phyloP scores from a whole-genome alignment of 352 stramenopile genomes.

The Blastocystis sp. region DNA sequence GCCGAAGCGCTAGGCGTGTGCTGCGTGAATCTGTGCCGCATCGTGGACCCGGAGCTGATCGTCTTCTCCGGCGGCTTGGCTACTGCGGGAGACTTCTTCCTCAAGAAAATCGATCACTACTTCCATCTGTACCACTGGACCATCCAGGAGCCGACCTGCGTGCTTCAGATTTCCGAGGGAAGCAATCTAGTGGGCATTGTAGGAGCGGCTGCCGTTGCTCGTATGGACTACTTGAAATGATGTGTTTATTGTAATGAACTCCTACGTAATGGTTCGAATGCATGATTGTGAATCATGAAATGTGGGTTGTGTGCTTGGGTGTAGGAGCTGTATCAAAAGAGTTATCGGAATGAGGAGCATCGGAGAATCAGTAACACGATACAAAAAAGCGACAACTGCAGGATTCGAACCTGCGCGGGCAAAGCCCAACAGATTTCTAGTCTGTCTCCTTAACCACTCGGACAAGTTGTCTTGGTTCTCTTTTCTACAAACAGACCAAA shows the following conservation, averaged over 20 bases:
- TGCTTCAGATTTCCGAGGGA: not conserved
- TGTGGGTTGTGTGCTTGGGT: too few relatives aligned
- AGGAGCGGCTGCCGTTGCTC: slow-evolving; percentile 10
- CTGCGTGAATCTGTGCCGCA: slow-evolving; percentile 33
- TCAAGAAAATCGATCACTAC: slow-evolving; percentile 2
- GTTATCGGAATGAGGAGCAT: too few relatives aligned
- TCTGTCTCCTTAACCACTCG: too few relatives aligned
- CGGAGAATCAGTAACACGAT: not conserved
- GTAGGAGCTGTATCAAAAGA: too few relatives aligned
- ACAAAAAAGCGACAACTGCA: too few relatives aligned
- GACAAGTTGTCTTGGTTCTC: too few relatives aligned
- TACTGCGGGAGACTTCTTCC: not conserved
- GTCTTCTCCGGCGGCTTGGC: slow-evolving; percentile 36
- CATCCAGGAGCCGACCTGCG: slow-evolving; percentile 11
- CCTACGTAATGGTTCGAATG: too few relatives aligned
- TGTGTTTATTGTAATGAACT: not conserved
- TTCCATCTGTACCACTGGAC: slow-evolving; percentile 24
- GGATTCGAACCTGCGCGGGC: too few relatives aligned
- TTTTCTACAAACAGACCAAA: slow-evolving; percentile 1
- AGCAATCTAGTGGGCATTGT: not conserved
- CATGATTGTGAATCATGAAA: too few relatives aligned
- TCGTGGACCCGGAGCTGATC: slow-evolving; percentile 36
- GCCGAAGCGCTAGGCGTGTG: slow-evolving; percentile 30
- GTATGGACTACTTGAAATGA: slow-evolving; percentile 10
- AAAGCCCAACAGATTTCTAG: too few relatives aligned